Evolutionary conservation across 495 filamentous ascomycete genomes (phyloP).

Genomic region (Trichocladium antarcticum): DNA sequence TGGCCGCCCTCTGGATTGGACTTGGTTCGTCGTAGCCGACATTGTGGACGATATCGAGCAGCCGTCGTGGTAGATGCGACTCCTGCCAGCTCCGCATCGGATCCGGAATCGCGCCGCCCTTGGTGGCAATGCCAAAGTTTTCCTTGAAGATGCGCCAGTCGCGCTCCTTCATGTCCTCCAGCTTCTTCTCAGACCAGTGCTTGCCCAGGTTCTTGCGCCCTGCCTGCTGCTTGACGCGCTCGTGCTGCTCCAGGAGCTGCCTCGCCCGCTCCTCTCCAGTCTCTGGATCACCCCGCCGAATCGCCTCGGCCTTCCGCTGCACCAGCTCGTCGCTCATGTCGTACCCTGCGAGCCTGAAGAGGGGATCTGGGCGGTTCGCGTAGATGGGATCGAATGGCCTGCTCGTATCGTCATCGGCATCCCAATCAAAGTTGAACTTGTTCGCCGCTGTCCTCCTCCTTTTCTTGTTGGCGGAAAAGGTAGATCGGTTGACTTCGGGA

Average conservation of each 20-base stretch:
- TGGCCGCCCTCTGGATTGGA: slow-evolving; percentile 84
- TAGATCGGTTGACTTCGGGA: slow-evolving; percentile 72
- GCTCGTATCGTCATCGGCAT: slow-evolving; percentile 89
- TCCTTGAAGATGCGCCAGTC: slow-evolving; percentile 99
- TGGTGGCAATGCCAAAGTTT: slow-evolving; percentile 94
- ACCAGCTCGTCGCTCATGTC: slow-evolving; percentile 59
- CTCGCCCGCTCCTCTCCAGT: slow-evolving; percentile 66
- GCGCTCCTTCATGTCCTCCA: slow-evolving; percentile 93
- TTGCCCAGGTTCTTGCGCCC: slow-evolving; percentile 67
- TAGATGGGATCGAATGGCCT: slow-evolving; percentile 84
- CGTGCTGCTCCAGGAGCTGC: slow-evolving; percentile 72
- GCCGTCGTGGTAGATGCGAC: slow-evolving; percentile 62
- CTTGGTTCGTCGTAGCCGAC: slow-evolving; percentile 93
- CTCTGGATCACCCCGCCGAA: slow-evolving; percentile 69
- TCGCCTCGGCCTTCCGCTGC: slow-evolving; percentile 62
- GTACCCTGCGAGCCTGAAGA: slow-evolving; percentile 72
- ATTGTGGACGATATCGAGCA: slow-evolving; percentile 71
- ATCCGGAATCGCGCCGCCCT: slow-evolving; percentile 79
- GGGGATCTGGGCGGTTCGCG: slow-evolving; percentile 51
- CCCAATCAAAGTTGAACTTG: slow-evolving; percentile 99
- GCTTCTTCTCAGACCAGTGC: slow-evolving; percentile 95
- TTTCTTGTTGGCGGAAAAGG: slow-evolving; percentile 95
- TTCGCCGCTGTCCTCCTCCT: slow-evolving; percentile 83
- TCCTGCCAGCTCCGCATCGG: slow-evolving; percentile 96
- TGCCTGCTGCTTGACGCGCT: slow-evolving; percentile 49